A percentile compares a stretch with the other conserved stretches of the same genome.
Conservation (phyloP, 2,329 filamentous ascomycete species). For the Exophiala spinifera region DNA sequence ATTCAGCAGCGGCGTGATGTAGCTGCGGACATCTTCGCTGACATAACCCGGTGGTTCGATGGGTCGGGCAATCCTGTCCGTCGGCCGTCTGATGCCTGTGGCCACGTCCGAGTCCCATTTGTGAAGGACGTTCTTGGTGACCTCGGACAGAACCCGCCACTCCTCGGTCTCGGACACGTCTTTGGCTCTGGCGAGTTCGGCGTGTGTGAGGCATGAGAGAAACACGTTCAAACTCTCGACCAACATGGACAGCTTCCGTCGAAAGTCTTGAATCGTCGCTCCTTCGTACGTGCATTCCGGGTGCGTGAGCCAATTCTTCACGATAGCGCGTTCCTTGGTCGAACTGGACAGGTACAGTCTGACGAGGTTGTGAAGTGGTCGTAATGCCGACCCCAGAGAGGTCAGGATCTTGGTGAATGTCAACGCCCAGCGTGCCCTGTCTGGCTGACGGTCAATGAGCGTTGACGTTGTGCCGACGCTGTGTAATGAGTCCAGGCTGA, state of each 20-base stretch:
- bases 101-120: conserved; percentile 21
- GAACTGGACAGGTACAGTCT: conserved; percentile 19
- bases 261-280: conserved; percentile 23
- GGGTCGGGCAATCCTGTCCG: conserved; percentile 2
- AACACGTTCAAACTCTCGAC: conserved; percentile 26
- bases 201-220: conserved; percentile 23
- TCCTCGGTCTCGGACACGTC: conserved; percentile 19
- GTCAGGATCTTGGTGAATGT: conserved; percentile 24
- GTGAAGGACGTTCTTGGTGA: conserved; percentile 22
- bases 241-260: conserved; percentile 24
- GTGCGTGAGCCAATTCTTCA: conserved; percentile 23
- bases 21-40: conserved; percentile 8
- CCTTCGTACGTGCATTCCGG: conserved; percentile 19
- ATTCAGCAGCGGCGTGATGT: conserved; percentile 7
- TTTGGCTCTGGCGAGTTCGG: conserved; percentile 22
- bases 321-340: conserved; percentile 13
- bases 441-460: conserved; percentile 24
- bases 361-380: conserved; percentile 21
- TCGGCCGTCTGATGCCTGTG: conserved; percentile 1
- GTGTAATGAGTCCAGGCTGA: conserved; percentile 24
- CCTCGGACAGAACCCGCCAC: conserved; percentile 20
- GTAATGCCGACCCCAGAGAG: conserved; percentile 18
- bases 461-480: conserved; percentile 23
- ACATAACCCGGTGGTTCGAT: conserved; percentile 6
- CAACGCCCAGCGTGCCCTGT: conserved; percentile 20